A percentile compares a stretch with the other conserved stretches of the same genome.
phyloP scores from a whole-genome alignment of 2,329 filamentous ascomycete genomes.

The Colletotrichum australisinense region DNA sequence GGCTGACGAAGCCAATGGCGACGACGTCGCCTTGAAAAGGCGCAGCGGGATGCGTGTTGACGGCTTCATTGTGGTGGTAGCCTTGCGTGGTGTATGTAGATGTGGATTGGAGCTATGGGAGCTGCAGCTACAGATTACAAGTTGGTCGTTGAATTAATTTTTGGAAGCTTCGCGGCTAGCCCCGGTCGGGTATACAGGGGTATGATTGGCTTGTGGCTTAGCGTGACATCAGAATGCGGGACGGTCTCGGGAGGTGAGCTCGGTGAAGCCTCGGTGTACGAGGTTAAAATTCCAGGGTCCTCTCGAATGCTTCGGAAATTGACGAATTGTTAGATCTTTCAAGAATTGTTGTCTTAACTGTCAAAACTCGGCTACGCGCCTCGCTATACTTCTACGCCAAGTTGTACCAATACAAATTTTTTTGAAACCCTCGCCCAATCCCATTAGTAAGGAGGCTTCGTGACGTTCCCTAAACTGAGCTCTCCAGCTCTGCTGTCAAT shows the following conservation, averaged over 20 bases:
- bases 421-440: not conserved
- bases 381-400: conserved; percentile 33
- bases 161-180: conserved; percentile 20
- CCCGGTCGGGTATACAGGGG: not conserved
- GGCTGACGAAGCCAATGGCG: conserved; percentile 43
- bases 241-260: not conserved
- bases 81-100: not conserved
- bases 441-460: conserved; percentile 60
- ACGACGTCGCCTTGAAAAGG: conserved; percentile 6
- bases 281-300: not conserved
- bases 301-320: not conserved
- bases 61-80: conserved; percentile 53
- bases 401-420: conserved; percentile 29
- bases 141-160: conserved; percentile 22
- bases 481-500: conserved; percentile 63
- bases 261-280: conserved; percentile 21
- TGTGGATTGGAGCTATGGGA: not conserved
- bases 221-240: conserved; percentile 14
- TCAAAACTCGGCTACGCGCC: conserved; percentile 30
- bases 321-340: conserved; percentile 1
- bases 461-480: conserved; percentile 56
- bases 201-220: conserved; percentile 21
- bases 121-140: not conserved
- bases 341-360: conserved; percentile 7
- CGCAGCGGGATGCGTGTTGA: conserved; percentile 52